Evolutionary conservation across 2,329 filamentous ascomycete species (phyloP).

Genomic region (Epichloe coenophiala): DNA sequence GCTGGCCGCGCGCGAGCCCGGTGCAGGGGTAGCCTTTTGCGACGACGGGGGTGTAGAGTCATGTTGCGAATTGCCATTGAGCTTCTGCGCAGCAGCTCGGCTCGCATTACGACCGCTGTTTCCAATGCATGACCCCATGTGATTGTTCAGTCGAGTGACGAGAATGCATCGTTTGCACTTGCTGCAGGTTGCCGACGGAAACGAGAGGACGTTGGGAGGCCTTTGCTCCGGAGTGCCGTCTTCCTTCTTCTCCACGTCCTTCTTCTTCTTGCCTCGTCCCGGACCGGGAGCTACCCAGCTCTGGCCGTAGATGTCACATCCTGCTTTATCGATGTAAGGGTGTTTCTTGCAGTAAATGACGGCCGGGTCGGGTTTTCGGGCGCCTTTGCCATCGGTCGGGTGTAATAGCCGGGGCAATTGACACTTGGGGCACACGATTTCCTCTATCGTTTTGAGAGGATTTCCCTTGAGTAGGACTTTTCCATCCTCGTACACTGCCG

Average conservation of each 20-base stretch:
- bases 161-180: conserved; percentile 54
- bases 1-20: conserved; percentile 38
- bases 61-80: conserved; percentile 42
- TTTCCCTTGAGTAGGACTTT: conserved; percentile 57
- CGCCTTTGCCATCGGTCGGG: conserved; percentile 57
- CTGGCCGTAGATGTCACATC: conserved; percentile 72
- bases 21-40: conserved; percentile 46
- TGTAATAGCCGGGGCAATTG: conserved; percentile 61
- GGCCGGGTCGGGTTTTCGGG: conserved; percentile 50
- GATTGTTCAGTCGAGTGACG: conserved; percentile 51
- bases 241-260: conserved; percentile 54
- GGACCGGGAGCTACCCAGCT: conserved; percentile 62
- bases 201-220: conserved; percentile 48
- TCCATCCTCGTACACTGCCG: conserved; percentile 56
- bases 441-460: conserved; percentile 54
- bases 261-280: conserved; percentile 65
- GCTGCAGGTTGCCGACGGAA: conserved; percentile 52
- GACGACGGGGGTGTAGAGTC: conserved; percentile 50
- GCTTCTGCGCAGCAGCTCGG: conserved; percentile 48
- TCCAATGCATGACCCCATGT: conserved; percentile 55
- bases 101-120: conserved; percentile 52
- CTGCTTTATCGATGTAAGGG: conserved; percentile 62
- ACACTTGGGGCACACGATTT: conserved; percentile 62
- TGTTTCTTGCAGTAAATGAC: conserved; percentile 68
- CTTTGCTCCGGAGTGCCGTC: conserved; percentile 38